phyloP scores from a whole-genome alignment of 2,329 filamentous ascomycete genomes.

The Hawksworthiomyces lignivorus region DNA sequence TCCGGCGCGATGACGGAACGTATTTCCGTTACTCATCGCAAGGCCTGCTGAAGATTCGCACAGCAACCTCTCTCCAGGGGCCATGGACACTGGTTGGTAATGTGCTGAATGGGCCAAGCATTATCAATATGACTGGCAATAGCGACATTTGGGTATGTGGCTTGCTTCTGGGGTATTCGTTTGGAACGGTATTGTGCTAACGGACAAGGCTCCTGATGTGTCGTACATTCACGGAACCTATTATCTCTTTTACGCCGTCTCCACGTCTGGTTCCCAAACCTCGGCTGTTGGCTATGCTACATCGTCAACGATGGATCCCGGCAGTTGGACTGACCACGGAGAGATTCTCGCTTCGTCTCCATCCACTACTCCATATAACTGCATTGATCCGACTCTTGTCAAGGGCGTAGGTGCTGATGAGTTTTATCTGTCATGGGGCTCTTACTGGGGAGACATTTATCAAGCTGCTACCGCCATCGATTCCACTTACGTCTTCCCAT shows the following conservation, averaged over 20 bases:
- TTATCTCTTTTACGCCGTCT: slow-evolving; percentile 44
- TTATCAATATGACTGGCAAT: slow-evolving; percentile 31
- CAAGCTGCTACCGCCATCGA: slow-evolving; percentile 41
- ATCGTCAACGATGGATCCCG: slow-evolving; percentile 36
- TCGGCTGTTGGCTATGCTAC: slow-evolving; percentile 25
- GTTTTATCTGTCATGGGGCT: slow-evolving; percentile 30
- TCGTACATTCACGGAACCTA: slow-evolving; percentile 43
- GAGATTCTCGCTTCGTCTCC: slow-evolving; percentile 40
- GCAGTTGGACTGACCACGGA: slow-evolving; percentile 54
- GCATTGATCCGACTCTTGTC: slow-evolving; percentile 52
- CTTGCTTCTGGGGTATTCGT: too few species aligned
- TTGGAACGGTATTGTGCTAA: too few species aligned
- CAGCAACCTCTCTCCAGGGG: slow-evolving; percentile 26
- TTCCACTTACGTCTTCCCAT: slow-evolving; percentile 13
- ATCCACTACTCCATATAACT: slow-evolving; percentile 40
- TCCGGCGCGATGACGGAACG: slow-evolving; percentile 30
- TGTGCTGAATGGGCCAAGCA: slow-evolving; percentile 30
- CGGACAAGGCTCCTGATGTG: slow-evolving; percentile 21
- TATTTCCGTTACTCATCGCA: slow-evolving; percentile 38
- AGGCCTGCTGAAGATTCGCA: slow-evolving; percentile 31
- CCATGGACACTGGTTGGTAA: slow-evolving; percentile 35
- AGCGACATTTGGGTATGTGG: slow-evolving; percentile 37
- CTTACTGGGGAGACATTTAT: slow-evolving; percentile 60
- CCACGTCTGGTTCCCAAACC: slow-evolving; percentile 49
- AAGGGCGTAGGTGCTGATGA: slow-evolving; percentile 33